Base-by-base conservation (phyloP, 2,329 filamentous ascomycete genomes). In the Aspergillus pseudonomiae region DNA sequence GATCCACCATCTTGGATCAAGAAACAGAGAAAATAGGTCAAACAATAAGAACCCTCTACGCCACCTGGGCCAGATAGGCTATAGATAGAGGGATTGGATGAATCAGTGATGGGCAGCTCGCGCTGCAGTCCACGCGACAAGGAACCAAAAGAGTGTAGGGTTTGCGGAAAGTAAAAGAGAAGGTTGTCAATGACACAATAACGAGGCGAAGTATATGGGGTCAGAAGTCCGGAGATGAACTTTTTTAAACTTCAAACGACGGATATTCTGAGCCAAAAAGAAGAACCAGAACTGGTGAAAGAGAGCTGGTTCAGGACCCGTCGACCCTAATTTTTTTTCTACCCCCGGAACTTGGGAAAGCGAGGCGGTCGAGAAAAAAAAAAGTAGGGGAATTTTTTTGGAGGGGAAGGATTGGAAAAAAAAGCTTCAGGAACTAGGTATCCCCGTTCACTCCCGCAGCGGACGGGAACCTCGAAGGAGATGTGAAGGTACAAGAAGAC, bases 381-480 rank as follows among this genome's bases (percentile, higher is more conserved):
- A 67, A 39, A 60, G 57, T 54, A 63, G 57, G 68, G 68, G 67
- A 73, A 70, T 69, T 73, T 73, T 71, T 68, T 71, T 69, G 68
- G 57, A 64, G 66, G 57, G 64, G 57, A 60, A 61, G 58, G 62
- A 64, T 50, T 60, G 63, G 63, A 52, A 64, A 57, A n/a, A 59
- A 60, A 67, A 62, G 39, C 53, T 62, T 56, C 34, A 68, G 59
- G 59, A 64, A 71, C 71, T 75, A 78, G 70, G 74, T 79, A 67
- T 77, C 72, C 74, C 74, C 76, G 73, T 79, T 81, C 77, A 82
- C 76, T 78, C 78, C 80, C 79, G 78, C 73, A 70, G 71, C 68
- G 74, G 77, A 79, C 77, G 78, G 78, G 77, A 75, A 74, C 73
- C 71, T 73, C 64, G 68, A 73, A 66, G 69, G 70, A 70, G 71